Evolutionary conservation across 2,329 filamentous ascomycete genomes (phyloP), one percentile per base, ranked within the genome.

Genomic region (Aureobasidium sp.): DNA sequence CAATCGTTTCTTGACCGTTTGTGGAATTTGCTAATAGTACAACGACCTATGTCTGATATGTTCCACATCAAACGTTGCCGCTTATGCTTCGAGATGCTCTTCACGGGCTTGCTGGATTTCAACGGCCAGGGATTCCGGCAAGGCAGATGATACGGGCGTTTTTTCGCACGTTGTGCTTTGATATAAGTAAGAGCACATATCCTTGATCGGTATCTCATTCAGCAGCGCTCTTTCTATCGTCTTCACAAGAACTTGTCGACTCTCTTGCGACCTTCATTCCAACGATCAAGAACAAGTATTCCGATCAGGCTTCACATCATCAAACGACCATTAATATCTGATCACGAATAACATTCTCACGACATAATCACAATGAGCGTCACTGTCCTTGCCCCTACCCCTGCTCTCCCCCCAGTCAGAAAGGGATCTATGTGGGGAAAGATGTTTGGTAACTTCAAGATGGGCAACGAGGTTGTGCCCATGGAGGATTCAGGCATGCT

Each of bases 121-220:
- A 55, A 62, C 39, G 50, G 32, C 15, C 41, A 47, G 34, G 51
- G 17, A 62, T 56, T 20, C 43, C 60, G 59, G 59, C 59, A 61
- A 46, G 48, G 37, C 59, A 48, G 46, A 60, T 51, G 36, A 51
- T 43, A 51, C 60, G 43, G 39, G 36, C 51, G 50, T 26, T 47
- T 60, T 44, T n/a, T 56, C 56, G 51, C 41, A 56, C 60, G 60
- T 62, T 62, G 60, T 43, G 50, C 41, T 53, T 55, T 56, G 51
- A 62, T 62, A 62, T 62, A 62, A 62, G 60, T 47, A 55, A 56
- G 60, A 41, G 26, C 43, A 47, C n/a, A 29, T 41, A 26, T 47
- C 60, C 43, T 36, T 10, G 51, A 9, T 36, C 39, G 55, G 26
- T 37, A 50, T 32, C 37, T 62, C 37, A 12, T 24, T 56, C 51